phyloP scores from a whole-genome alignment of 2,329 filamentous ascomycete species.

The Ilyonectria destructans region DNA sequence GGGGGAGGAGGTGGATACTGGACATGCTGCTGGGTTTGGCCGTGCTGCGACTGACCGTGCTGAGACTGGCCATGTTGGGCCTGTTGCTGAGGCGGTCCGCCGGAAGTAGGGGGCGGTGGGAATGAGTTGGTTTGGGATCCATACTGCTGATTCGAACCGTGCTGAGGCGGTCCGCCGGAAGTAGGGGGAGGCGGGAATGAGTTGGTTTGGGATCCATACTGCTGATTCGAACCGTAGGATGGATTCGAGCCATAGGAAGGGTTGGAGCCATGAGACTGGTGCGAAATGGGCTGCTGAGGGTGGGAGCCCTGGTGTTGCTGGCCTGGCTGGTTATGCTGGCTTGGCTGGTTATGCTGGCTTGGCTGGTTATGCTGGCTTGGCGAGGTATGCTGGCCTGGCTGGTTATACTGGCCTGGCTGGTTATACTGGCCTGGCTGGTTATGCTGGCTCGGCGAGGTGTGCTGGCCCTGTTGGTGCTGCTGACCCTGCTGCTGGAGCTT shows the following conservation, averaged over 20 bases:
- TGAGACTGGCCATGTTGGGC: conserved; percentile 38
- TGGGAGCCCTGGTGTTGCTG: conserved; percentile 30
- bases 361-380: background rate
- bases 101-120: conserved; percentile 42
- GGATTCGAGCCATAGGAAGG: conserved; percentile 41
- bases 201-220: conserved; percentile 37
- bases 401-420: conserved; percentile 10
- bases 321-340: conserved; percentile 42
- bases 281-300: conserved; percentile 29
- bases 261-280: conserved; percentile 42
- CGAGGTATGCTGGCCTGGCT: conserved; percentile 9
- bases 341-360: conserved; percentile 12
- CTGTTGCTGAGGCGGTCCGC: conserved; percentile 41
- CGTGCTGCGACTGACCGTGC: conserved; percentile 38
- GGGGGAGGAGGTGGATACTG: conserved; percentile 40
- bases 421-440: conserved; percentile 3
- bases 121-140: conserved; percentile 44
- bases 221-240: conserved; percentile 37
- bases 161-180: no score
- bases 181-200: conserved; percentile 37
- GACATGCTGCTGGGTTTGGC: conserved; percentile 28
- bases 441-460: conserved; percentile 13
- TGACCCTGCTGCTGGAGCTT: conserved; percentile 50
- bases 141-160: conserved; percentile 35
- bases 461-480: conserved; percentile 37